Percentiles rank a stretch among this genome's conserved stretches.
Conservation (phyloP, 306 rosid genomes). For the Dalbergia cochinchinensis region DNA sequence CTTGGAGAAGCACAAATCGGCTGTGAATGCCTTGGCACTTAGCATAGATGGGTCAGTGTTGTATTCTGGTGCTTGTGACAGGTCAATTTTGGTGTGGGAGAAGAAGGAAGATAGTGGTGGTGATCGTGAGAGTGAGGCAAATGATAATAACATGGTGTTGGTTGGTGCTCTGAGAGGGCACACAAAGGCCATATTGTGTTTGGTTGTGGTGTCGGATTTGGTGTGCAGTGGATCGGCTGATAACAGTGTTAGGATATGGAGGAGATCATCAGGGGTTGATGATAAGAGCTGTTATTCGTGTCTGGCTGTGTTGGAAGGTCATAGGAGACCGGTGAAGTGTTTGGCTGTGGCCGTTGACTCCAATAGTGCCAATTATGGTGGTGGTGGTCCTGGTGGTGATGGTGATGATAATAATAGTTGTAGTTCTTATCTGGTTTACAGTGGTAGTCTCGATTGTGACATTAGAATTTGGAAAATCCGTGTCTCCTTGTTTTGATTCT, state of each 20-base stretch:
- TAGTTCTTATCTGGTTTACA: slow-evolving; percentile 61
- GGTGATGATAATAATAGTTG: neutral
- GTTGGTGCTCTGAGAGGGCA: slow-evolving; percentile 82
- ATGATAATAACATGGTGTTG: slow-evolving; percentile 44
- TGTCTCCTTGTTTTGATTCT: slow-evolving; percentile 43
- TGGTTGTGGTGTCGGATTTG: slow-evolving; percentile 65
- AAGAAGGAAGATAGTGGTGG: neutral
- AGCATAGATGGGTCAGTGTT: slow-evolving; percentile 56
- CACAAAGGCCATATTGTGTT: slow-evolving; percentile 66
- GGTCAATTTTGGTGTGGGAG: slow-evolving; percentile 79
- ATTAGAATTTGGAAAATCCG: slow-evolving; percentile 66
- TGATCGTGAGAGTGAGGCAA: neutral
- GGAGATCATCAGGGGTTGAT: slow-evolving; percentile 47
- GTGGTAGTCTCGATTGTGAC: slow-evolving; percentile 74
- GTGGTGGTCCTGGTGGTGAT: slow-evolving; percentile 8
- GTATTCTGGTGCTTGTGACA: slow-evolving; percentile 83
- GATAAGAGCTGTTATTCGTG: slow-evolving; percentile 51
- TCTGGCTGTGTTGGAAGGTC: slow-evolving; percentile 72
- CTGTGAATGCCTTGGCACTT: slow-evolving; percentile 75
- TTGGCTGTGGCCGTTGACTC: slow-evolving; percentile 55
- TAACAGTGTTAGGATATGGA: slow-evolving; percentile 73
- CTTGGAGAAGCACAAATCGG: slow-evolving; percentile 72
- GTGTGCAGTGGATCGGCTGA: slow-evolving; percentile 85
- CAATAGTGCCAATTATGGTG: neutral
- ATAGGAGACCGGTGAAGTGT: slow-evolving; percentile 66